A percentile compares a stretch with the other conserved stretches of the same genome.
Conservation (phyloP, 257 asterid genomes). For the Dorcoceras hygrometricum region DNA sequence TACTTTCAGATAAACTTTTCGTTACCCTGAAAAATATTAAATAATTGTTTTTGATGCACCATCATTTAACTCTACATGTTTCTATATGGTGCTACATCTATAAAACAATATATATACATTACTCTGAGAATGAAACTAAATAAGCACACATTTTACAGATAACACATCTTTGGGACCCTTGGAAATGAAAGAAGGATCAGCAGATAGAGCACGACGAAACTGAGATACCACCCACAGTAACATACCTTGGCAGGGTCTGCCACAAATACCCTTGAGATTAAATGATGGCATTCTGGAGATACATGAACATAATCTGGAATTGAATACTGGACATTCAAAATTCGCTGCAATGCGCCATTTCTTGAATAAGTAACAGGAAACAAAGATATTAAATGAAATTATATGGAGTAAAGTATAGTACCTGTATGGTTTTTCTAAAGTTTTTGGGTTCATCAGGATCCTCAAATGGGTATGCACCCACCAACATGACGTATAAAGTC, state of each 20-base stretch:
- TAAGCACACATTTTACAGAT: neutral
- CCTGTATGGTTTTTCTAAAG: slow-evolving; percentile 96
- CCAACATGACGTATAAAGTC: slow-evolving; percentile 93
- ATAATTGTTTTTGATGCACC: neutral
- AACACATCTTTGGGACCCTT: neutral
- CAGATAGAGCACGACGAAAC: neutral
- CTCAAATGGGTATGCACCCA: slow-evolving; percentile 98
- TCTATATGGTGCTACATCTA: neutral
- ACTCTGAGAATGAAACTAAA: neutral
- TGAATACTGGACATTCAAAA: slow-evolving; percentile 87
- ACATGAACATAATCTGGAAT: slow-evolving; percentile 92
- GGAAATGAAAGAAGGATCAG: neutral
- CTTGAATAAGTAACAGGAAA: slow-evolving; percentile 18
- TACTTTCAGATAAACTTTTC: neutral
- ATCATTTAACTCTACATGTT: neutral
- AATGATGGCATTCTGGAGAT: slow-evolving; percentile 85
- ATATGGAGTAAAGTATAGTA: slow-evolving; percentile 17
- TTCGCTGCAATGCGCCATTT: slow-evolving; percentile 54
- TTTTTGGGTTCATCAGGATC: slow-evolving; percentile 95
- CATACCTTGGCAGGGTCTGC: slow-evolving; percentile 91
- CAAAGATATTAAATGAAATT: neutral
- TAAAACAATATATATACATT: neutral
- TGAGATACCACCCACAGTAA: neutral
- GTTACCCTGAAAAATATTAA: neutral
- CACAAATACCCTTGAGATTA: slow-evolving; percentile 86